Conservation (phyloP, 2,329 filamentous ascomycete genomes). For the Cladosporium phlei region DNA sequence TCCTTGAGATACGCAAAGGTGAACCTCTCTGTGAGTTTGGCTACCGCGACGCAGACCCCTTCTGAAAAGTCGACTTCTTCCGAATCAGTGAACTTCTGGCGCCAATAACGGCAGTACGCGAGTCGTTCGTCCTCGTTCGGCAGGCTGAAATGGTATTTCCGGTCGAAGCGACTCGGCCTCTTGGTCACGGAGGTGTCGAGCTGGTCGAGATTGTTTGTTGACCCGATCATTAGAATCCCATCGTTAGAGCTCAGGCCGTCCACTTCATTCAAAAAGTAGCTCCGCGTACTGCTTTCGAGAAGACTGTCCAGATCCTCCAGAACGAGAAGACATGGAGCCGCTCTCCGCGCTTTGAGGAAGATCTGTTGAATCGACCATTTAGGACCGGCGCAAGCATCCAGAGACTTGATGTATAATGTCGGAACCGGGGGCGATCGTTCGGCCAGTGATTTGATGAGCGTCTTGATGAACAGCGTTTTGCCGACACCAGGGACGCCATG, state of each 20-base stretch:
- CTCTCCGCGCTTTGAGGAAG: conserved; percentile 55
- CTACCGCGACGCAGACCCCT: conserved; percentile 53
- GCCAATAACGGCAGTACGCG: conserved; percentile 61
- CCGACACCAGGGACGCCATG: conserved; percentile 38
- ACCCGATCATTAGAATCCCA: conserved; percentile 8
- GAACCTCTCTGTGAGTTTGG: conserved; percentile 58
- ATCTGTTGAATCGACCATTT: conserved; percentile 46
- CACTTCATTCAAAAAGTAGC: conserved; percentile 68
- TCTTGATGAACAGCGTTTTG: conserved; percentile 43
- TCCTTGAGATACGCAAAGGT: conserved; percentile 67
- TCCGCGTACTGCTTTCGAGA: conserved; percentile 54
- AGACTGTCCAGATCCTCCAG: conserved; percentile 69
- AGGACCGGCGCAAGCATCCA: conserved; percentile 3
- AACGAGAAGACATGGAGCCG: conserved; percentile 64
- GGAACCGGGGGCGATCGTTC: conserved; percentile 31
- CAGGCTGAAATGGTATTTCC: conserved; percentile 60
- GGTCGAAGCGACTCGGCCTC: conserved; percentile 60
- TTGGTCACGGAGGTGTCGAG: conserved; percentile 60
- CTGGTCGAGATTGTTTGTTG: conserved; percentile 4
- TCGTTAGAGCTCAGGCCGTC: conserved; percentile 56
- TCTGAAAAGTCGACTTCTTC: conserved; percentile 56
- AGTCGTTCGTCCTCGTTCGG: conserved; percentile 47
- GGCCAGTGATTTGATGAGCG: conserved; percentile 33
- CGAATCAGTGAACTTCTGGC: conserved; percentile 52
- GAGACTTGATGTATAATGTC: conserved; percentile 37